Conservation (phyloP, 2,329 filamentous ascomycete species). For the Scolecobasidium constrictum region DNA sequence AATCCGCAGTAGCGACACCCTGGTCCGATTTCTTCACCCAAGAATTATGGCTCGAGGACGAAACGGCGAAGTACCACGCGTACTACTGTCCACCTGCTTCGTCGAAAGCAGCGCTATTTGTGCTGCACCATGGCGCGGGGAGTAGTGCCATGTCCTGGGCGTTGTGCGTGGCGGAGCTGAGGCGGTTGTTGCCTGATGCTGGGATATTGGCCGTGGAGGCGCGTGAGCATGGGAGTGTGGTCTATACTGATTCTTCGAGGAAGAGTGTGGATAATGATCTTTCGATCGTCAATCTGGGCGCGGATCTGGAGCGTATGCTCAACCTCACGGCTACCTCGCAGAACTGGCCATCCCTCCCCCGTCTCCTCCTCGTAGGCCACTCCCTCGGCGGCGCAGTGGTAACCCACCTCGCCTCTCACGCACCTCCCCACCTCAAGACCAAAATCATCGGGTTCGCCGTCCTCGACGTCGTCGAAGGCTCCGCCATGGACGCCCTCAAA, state of each 20-base stretch:
- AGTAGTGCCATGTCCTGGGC: conserved; percentile 91
- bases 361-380: conserved; percentile 77
- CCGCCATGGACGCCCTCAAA: conserved; percentile 85
- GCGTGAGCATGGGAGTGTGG: conserved; percentile 70
- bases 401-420: conserved; percentile 58
- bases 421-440: conserved; percentile 51
- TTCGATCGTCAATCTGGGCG: conserved; percentile 58
- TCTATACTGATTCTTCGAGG: conserved; percentile 24
- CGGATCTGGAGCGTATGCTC: conserved; percentile 63
- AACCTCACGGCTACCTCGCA: conserved; percentile 55
- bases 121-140: conserved; percentile 90
- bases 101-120: conserved; percentile 67
- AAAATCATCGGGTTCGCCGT: conserved; percentile 77
- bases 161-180: conserved; percentile 64
- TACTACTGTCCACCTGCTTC: conserved; percentile 70
- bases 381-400: conserved; percentile 87
- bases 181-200: conserved; percentile 63
- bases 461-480: conserved; percentile 89
- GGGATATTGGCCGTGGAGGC: conserved; percentile 81
- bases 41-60: conserved; percentile 62
- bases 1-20: conserved; percentile 54
- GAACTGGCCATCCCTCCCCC: conserved; percentile 63
- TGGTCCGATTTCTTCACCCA: conserved; percentile 91
- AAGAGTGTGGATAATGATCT: conserved; percentile 49
- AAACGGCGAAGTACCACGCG: conserved; percentile 59